phyloP scores from a whole-genome alignment of 805 yeast species.

The Helenozyma rhizophorensis region DNA sequence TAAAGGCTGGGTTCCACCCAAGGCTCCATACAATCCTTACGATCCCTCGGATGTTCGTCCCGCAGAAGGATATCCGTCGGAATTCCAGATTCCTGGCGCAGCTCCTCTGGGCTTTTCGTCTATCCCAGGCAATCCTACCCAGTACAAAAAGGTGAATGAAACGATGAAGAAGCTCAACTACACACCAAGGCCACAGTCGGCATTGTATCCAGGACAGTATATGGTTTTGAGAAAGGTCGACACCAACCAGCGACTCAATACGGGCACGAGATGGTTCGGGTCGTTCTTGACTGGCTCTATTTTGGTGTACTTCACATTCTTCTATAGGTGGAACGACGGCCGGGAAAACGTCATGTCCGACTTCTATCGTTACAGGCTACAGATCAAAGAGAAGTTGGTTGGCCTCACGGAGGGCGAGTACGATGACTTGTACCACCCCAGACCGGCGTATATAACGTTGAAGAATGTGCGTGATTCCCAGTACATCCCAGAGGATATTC shows the following conservation, averaged over 20 bases:
- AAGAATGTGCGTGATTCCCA: conserved; percentile 42
- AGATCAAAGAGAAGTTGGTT: conserved; percentile 48
- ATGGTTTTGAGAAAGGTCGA: conserved; percentile 62
- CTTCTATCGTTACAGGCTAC: conserved; percentile 59
- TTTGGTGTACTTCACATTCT: conserved; percentile 59
- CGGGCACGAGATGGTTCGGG: conserved; percentile 59
- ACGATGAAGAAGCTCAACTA: conserved; percentile 72
- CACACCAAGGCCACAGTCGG: conserved; percentile 73
- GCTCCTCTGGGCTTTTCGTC: conserved; percentile 51
- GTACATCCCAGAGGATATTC: conserved; percentile 37
- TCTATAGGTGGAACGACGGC: conserved; percentile 83
- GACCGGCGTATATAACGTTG: conserved; percentile 33
- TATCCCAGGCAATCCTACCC: conserved; percentile 63
- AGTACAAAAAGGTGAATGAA: conserved; percentile 62
- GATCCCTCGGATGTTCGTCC: conserved; percentile 76
- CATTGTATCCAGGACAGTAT: conserved; percentile 72
- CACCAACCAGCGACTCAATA: conserved; percentile 47
- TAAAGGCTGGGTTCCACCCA: conserved; percentile 74
- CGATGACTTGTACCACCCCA: conserved; percentile 55
- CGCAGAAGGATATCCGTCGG: conserved; percentile 82
- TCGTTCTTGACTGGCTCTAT: conserved; percentile 46
- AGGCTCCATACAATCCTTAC: conserved; percentile 81
- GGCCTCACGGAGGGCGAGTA: conserved; percentile 59
- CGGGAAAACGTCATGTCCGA: conserved; percentile 69
- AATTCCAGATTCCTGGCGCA: conserved; percentile 62